Base-by-base conservation (phyloP, 2,329 filamentous ascomycete species). In the Dichotomopilus funicola region DNA sequence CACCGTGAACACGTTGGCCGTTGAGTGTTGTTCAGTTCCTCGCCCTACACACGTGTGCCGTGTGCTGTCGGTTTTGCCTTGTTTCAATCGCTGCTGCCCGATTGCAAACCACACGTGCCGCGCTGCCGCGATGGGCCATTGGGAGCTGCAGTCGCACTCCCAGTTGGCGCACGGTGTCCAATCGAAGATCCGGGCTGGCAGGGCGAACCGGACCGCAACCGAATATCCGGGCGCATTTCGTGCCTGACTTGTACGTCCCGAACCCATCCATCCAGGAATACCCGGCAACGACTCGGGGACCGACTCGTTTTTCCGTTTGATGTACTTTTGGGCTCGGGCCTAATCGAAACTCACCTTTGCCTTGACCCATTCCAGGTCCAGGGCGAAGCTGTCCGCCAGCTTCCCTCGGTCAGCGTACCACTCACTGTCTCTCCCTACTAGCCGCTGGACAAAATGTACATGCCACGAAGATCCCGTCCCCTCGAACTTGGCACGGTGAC, bases 281-380 rank as follows among this genome's bases (percentile, higher is more conserved):
- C 51, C 51, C 4, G 41, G 51, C 34, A 47, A 13, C 7, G 46
- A 50, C 38, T 40, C 27, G 42, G 40, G 10, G 36, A 53, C 50
- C 42, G 47, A 8, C 11, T 36, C 40, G 38, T 53, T 57, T 11
- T 47, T 53, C 38, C 47, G 40, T 7, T 31, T 40, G 46, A 57
- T 53, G 13, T 57, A 36, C 10, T 57, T 48, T 41, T 45, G 54
- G 8, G 44, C 37, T 5, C 35, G 45, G 11, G 41, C 50, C 10
- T 49, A 27, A 4, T 38, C 6, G 19, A 27, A 27, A 27, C 19
- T 27, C 3, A 53, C 45, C n/a, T 49, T 41, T 10, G 3, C 34
- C 35, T 52, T 43, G 44, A 34, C 54, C 54, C 54, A 53, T 37
- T 31, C 38, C 31, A 49, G 43, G 6, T 52, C 45, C 7, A 52